A percentile compares a stretch with the other conserved stretches of the same genome.
These are phyloP conservation scores for Zea mays DNA, from an alignment of 176 grass and related monocot species.

Conservation along the genomic window DNA sequence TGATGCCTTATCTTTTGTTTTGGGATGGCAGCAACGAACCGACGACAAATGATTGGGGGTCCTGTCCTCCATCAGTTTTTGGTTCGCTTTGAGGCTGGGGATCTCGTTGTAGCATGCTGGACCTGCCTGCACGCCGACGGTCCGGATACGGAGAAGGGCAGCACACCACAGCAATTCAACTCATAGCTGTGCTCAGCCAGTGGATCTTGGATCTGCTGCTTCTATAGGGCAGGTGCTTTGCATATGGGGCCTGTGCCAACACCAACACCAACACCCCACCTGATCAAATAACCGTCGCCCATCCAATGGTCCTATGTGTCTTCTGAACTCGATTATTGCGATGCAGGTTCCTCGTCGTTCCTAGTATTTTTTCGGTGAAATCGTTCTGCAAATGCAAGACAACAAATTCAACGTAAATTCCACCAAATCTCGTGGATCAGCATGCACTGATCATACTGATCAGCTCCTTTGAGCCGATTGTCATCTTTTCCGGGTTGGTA, in stretches of 20 bases:
- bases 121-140: not conserved
- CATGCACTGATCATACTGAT: too few relatives aligned
- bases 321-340: not conserved
- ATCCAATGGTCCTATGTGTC: conserved; percentile 13
- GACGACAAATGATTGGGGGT: conserved; percentile 7
- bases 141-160: not conserved
- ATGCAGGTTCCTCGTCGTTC: not conserved
- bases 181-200: too few relatives aligned
- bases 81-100: not conserved
- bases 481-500: too few relatives aligned
- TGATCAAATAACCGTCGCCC: conserved; percentile 29
- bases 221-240: not conserved
- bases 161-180: not conserved
- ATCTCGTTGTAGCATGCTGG: not conserved
- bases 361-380: too few relatives aligned
- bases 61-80: not conserved
- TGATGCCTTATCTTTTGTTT: not conserved
- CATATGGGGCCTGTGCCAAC: not conserved
- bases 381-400: too few relatives aligned
- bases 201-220: conserved; percentile 25
- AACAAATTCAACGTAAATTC: too few relatives aligned
- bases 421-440: too few relatives aligned
- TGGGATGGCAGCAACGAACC: not conserved
- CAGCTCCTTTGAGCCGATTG: too few relatives aligned
- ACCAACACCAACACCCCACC: conserved; percentile 3